Conservation (phyloP, 2,329 filamentous ascomycete genomes). For the Ascochyta viciae-villosae region DNA sequence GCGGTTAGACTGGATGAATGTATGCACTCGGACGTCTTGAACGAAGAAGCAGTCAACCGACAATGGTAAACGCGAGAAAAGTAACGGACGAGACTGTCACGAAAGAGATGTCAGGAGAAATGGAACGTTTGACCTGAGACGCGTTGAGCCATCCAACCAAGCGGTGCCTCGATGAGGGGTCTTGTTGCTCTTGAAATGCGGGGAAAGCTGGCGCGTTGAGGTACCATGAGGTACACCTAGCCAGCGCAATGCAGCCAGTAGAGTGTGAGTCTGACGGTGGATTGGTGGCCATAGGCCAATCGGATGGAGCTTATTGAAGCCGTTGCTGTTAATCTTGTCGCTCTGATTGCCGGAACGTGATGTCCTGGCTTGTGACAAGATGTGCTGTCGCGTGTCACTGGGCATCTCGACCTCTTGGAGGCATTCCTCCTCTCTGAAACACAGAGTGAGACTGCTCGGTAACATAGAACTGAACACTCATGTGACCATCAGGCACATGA, state of each 20-base stretch:
- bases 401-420: slow-evolving; percentile 4
- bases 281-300: slow-evolving; percentile 27
- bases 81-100: slow-evolving; percentile 18
- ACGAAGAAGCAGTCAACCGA: slow-evolving; percentile 1
- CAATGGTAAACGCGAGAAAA: slow-evolving; percentile 2
- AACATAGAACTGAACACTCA: background rate
- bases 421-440: background rate
- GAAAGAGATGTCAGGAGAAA: slow-evolving; percentile 21
- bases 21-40: slow-evolving; percentile 6
- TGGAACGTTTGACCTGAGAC: slow-evolving; percentile 10
- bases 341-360: slow-evolving; percentile 2
- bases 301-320: slow-evolving; percentile 13
- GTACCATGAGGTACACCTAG: slow-evolving; percentile 2
- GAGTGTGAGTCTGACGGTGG: slow-evolving; percentile 9
- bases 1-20: slow-evolving; percentile 13
- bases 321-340: slow-evolving; percentile 1
- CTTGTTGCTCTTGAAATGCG: slow-evolving; percentile 32
- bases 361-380: slow-evolving; percentile 14
- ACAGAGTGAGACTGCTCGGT: slow-evolving; percentile 2
- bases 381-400: slow-evolving; percentile 16
- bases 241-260: slow-evolving; percentile 19
- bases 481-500: slow-evolving; percentile 11
- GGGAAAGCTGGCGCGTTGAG: slow-evolving; percentile 25
- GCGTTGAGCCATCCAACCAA: slow-evolving; percentile 24
- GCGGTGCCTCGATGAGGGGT: slow-evolving; percentile 34